These are phyloP conservation scores for Saccharomyces hybrid DNA, from an alignment of 1,139 yeast genomes.

Conservation along the genomic window DNA sequence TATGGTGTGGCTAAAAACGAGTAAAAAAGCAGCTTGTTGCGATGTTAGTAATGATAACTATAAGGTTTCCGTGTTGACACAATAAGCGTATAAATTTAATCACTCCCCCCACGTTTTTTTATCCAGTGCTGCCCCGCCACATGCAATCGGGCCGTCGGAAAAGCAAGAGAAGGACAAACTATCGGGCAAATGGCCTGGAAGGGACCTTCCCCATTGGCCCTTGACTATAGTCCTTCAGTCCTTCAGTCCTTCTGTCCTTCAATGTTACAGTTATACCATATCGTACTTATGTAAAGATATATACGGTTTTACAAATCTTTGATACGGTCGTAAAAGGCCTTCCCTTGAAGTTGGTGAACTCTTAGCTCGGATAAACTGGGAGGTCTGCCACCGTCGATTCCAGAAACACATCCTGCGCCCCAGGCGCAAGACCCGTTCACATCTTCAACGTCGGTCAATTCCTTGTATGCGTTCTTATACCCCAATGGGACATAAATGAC, in stretches of 20 bases:
- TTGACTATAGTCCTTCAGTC: not conserved
- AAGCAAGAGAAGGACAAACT: not conserved
- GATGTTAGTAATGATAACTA: not conserved
- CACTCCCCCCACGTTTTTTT: not conserved
- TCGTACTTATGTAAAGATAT: not conserved
- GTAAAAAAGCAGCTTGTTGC: not conserved
- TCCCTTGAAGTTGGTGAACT: conserved; percentile 49
- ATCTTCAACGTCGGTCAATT: conserved; percentile 48
- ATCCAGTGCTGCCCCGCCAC: not conserved
- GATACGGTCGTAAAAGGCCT: conserved; percentile 31
- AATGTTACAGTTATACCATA: not conserved
- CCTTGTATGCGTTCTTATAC: conserved; percentile 49
- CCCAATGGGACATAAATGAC: conserved; percentile 69
- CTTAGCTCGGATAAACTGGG: conserved; percentile 54
- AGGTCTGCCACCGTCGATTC: conserved; percentile 63
- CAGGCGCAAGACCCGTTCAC: conserved; percentile 71
- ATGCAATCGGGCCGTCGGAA: not conserved
- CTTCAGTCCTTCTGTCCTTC: not conserved
- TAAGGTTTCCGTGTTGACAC: not conserved
- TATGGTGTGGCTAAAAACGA: not conserved
- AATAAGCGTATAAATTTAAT: not conserved
- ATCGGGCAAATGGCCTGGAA: not conserved
- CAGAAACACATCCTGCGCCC: conserved; percentile 75
- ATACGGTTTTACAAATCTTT: conserved; percentile 4
- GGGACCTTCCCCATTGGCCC: not conserved